These are phyloP conservation scores for Sparassis latifolia DNA, from an alignment of 1,284 basidiomycete genomes.

Conservation along the genomic window DNA sequence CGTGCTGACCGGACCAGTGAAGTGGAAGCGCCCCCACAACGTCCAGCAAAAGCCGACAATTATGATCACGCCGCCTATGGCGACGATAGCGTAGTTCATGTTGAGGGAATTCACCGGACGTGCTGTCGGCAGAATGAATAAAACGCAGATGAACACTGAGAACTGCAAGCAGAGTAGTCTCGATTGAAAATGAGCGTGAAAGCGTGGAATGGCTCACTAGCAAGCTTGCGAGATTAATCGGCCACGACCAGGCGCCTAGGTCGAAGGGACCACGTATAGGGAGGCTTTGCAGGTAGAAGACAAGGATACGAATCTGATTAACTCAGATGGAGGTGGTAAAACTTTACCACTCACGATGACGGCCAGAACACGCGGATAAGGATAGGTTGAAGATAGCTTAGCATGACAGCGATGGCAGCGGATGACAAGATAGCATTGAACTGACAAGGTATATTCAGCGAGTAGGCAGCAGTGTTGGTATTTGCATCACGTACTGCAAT, in stretches of 20 bases:
- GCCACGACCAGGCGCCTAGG: slow-evolving; percentile 48
- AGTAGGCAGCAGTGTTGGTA: too few species aligned
- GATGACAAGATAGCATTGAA: slow-evolving; percentile 53
- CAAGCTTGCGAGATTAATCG: slow-evolving; percentile 42
- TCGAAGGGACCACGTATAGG: slow-evolving; percentile 45
- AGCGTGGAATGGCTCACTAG: slow-evolving; percentile 26
- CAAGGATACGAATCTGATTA: background rate
- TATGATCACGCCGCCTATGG: slow-evolving; percentile 38
- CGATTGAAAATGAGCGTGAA: background rate
- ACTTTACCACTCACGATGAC: slow-evolving; percentile 32
- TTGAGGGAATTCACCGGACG: slow-evolving; percentile 49
- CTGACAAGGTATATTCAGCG: slow-evolving; percentile 17
- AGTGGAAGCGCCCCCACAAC: slow-evolving; percentile 30
- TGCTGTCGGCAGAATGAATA: slow-evolving; percentile 56
- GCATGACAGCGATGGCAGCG: slow-evolving; percentile 53
- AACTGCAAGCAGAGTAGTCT: slow-evolving; percentile 30
- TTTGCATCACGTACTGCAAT: slow-evolving; percentile 37
- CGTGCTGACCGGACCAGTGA: slow-evolving; percentile 28
- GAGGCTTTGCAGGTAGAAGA: slow-evolving; percentile 13
- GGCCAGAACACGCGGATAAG: slow-evolving; percentile 56
- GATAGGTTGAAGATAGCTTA: slow-evolving; percentile 53
- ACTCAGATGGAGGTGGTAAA: background rate
- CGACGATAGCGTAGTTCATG: slow-evolving; percentile 61
- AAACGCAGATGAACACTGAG: slow-evolving; percentile 44
- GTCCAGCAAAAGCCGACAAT: slow-evolving; percentile 37